phyloP scores from a whole-genome alignment of 352 stramenopile genomes.

The Phytophthora cactorum region DNA sequence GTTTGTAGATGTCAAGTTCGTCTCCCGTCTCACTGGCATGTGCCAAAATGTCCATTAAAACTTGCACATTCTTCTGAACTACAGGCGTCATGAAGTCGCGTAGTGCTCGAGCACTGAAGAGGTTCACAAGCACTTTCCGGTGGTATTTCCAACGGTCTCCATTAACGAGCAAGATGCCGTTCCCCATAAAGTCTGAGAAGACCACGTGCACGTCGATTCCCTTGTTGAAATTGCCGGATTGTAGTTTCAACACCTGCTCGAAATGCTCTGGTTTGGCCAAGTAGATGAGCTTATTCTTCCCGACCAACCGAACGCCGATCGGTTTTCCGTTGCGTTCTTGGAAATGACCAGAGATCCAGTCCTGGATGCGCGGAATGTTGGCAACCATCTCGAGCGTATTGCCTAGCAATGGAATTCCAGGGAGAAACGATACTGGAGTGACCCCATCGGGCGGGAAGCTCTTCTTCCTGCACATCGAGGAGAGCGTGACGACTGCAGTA shows the following conservation, averaged over 20 bases:
- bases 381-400: conserved; percentile 28
- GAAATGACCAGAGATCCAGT: conserved; percentile 32
- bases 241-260: conserved; percentile 50
- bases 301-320: conserved; percentile 16
- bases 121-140: conserved; percentile 74
- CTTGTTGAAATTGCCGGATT: conserved; percentile 76
- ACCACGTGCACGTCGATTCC: conserved; percentile 40
- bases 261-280: conserved; percentile 32
- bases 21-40: not conserved
- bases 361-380: conserved; percentile 36
- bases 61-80: conserved; percentile 23
- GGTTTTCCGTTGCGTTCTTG: conserved; percentile 8
- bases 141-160: conserved; percentile 67
- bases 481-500: conserved; percentile 3
- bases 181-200: conserved; percentile 57
- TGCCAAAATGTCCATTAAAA: conserved; percentile 15
- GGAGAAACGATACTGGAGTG: conserved; percentile 6
- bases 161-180: conserved; percentile 66
- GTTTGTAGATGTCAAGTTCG: conserved; percentile 20
- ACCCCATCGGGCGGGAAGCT: not conserved
- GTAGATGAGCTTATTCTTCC: conserved; percentile 25
- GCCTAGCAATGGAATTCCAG: conserved; percentile 17
- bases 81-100: conserved; percentile 37
- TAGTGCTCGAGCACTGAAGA: conserved; percentile 66
- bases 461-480: not conserved